Base-by-base conservation (phyloP, 129 eudicot genomes). In the Heracleum sosnowskyi region DNA sequence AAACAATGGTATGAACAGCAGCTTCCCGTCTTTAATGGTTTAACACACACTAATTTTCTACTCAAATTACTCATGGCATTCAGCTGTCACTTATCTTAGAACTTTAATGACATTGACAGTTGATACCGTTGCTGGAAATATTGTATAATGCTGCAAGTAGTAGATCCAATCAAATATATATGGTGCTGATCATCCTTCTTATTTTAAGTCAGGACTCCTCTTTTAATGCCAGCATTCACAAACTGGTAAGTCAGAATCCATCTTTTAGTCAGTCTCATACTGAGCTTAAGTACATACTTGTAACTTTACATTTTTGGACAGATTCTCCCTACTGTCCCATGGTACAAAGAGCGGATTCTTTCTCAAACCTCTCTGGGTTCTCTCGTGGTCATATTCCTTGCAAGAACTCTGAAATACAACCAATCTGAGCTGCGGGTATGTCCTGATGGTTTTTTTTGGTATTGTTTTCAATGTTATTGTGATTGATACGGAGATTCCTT, bases 161-260 rank as follows among this genome's bases (percentile, higher is more conserved):
- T 84, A 82, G 94, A 63, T 85, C 99, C 71, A 95, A 95, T 85
- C 97, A 90, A 82, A 95, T 95, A 44, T 92, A 92, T 74, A 95
- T 95, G 96, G 93, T 95, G 88, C 83, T 95, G 90, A 90, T 95
- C 81, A 87, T 92, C 76, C 88, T 95, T 75, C 99, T 95, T 84
- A 95, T 95, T 74, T 92, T 95, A 49, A 95, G 99, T 87, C 99
- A 95, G 84, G 99, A 95, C 82, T 86, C 99, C 76, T 92, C 97
- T 47, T 95, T 95, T 79, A 95, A 95, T 85, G 91, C 96, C 49
- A 92, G 97, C 85, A 83, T 92, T 76, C 96, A 95, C 86, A 95
- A 92, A 73, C 88, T 90, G 92, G 99, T 95, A 84, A 81, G 81
- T 86, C 97, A 95, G 83, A 96, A 95, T 80, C 86, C 97, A 74